Evolutionary conservation across 257 asterid genomes (phyloP), one percentile per base, ranked within the genome.

Genomic region (Salvia rosmarinus): DNA sequence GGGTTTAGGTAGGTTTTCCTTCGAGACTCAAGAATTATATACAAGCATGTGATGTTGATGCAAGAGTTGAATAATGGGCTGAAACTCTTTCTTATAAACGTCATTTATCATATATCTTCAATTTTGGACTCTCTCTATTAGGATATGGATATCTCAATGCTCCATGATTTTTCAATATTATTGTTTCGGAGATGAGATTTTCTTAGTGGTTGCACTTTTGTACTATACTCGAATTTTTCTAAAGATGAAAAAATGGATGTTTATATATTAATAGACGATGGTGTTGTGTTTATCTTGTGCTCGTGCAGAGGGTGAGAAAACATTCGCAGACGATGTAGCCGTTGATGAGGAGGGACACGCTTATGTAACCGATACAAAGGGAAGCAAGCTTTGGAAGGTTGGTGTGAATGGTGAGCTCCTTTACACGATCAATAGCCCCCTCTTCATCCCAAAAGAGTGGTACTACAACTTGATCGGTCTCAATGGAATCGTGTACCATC

Each of bases 401-500:
- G 92, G 88, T 13, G 75, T 16, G 1, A 73, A 80, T 7, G 98
- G 98, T 11, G 85, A 84, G 30, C 52, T 78, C 57, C 67, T 84
- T 2, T 47, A 72, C 81, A 55, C 82, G 70, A 89, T 93, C n/a
- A 72, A 67, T 20, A 87, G 85, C 75, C 90, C 95, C 0, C 83
- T 90, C 61, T 89, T 93, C 35, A 73, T 72, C 42, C 84, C 85
- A 1, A 82, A 79, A 37, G 87, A 85, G 68, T 93, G 95, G 96
- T 82, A 86, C 91, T 74, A 64, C 20, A 81, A 80, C 58, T 52
- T 86, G 2, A 66, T 93, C 6, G 92, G 90, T 9, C 83, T 93
- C 61, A 93, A 93, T 0, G 98, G 98, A 13, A 89, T 93, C 14
- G 88, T 87, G 17, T 75, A 88, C 82, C 99, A 95, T 79, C 99